Evolutionary conservation across 2,329 filamentous ascomycete species (phyloP), one percentile per base, ranked within the genome.

Genomic region (Diaporthe eres): DNA sequence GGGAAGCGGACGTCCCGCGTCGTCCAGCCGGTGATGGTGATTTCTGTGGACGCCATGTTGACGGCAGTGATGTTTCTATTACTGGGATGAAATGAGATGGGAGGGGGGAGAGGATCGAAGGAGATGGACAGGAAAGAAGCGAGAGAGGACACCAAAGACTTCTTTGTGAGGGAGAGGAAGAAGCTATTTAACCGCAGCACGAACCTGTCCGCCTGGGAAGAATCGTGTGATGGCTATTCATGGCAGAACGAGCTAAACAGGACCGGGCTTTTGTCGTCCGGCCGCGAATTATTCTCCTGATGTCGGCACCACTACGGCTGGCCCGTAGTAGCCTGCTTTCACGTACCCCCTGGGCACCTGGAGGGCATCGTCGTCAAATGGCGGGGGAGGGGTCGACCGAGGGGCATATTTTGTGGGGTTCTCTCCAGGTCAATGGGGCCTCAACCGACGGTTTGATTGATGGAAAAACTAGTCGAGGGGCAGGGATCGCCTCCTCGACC

Each of bases 1-100:
- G 93, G 93, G 83, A 95, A 95, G 80, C 93, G 91, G 83, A 95
- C 92, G 86, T 95, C 93, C 82, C 92, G 89, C 76, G 92, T 94
- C 79, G 86, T 87, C 88, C 92, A 95, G 78, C 92, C 90, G 73
- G 92, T 95, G 82, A 95, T 94, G 75, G 91, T 94, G 80, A 95
- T 88, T 80, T 92, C 90, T 15, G 55, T 42, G 68, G 85, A 79
- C 15, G 70, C 75, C 75, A 77, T 77, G 19, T 34, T 73, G 55
- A 47, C 44, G n/a, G 13, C 22, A 15, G 49, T 53, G 51, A 42
- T 25, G 22, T 49, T 7, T 31, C 2, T 13, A 28, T 68, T 47
- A 47, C 12, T 37, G 60, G 25, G 25, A 25, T 25, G 25, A 25
- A 25, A 25, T 25, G 25, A 25, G 25, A 25, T 25, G 25, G 25